Conservation (phyloP, 768 basidiomycete species). For the Galerina sulciceps region DNA sequence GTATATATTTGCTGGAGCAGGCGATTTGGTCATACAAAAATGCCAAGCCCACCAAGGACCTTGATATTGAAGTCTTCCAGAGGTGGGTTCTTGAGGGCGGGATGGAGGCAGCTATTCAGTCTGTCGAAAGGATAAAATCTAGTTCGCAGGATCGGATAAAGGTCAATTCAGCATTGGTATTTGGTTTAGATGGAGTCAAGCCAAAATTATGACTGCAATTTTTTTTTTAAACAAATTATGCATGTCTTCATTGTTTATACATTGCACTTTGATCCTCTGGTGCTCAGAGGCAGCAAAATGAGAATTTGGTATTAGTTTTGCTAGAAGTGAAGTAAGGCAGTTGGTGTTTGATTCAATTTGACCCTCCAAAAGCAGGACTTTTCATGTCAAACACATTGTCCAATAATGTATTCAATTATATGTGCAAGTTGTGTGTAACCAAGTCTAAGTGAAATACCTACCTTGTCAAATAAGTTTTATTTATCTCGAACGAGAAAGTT, state of each 20-base stretch:
- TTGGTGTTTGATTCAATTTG: too few relatives aligned
- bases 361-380: too few relatives aligned
- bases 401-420: too few relatives aligned
- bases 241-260: slow-evolving; percentile 8
- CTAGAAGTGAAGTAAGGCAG: too few relatives aligned
- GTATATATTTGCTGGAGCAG: slow-evolving; percentile 68
- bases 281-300: too few relatives aligned
- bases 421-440: too few relatives aligned
- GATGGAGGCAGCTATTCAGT: slow-evolving; percentile 39
- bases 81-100: slow-evolving; percentile 55
- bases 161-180: slow-evolving; percentile 38
- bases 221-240: slow-evolving; percentile 2
- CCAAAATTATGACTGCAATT: slow-evolving; percentile 15
- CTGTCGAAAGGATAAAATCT: slow-evolving; percentile 34
- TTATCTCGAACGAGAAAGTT: too few relatives aligned
- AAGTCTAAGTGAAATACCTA: too few relatives aligned
- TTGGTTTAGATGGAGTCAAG: slow-evolving; percentile 23
- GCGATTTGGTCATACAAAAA: slow-evolving; percentile 57
- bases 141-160: slow-evolving; percentile 24
- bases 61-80: slow-evolving; percentile 56
- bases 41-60: slow-evolving; percentile 31
- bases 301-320: too few relatives aligned
- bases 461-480: too few relatives aligned
- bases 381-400: too few relatives aligned
- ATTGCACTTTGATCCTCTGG: background rate